Conservation (phyloP, 2,329 filamentous ascomycete species). For the Endoconidiophora laricicola region DNA sequence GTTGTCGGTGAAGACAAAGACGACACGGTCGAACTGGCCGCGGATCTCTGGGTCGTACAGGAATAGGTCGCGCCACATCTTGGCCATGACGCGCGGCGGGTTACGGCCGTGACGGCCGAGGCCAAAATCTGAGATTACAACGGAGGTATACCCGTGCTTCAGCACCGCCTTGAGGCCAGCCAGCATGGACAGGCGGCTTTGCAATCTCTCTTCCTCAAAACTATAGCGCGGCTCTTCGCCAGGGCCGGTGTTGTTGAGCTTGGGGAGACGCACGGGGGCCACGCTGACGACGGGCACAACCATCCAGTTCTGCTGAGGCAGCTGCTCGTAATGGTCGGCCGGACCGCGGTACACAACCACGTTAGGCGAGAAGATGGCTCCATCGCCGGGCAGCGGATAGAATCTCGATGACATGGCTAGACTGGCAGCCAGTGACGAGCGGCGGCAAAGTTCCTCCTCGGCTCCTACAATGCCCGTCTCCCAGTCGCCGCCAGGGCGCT, state of each 20-base stretch:
- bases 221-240: constrained; percentile 38
- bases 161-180: constrained; percentile 54
- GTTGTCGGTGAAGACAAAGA: constrained; percentile 47
- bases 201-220: constrained; percentile 52
- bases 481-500: constrained; percentile 65
- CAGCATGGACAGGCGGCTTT: constrained; percentile 58
- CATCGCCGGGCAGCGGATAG: constrained; percentile 55
- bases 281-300: constrained; percentile 58
- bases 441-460: constrained; percentile 53
- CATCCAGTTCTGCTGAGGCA: constrained; percentile 34
- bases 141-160: constrained; percentile 36
- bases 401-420: constrained; percentile 38
- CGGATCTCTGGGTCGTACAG: constrained; percentile 45
- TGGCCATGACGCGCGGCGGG: constrained; percentile 45
- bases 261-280: constrained; percentile 54
- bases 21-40: constrained; percentile 43
- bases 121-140: constrained; percentile 49
- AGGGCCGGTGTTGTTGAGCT: constrained; percentile 38
- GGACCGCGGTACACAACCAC: constrained; percentile 60
- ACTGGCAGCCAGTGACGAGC: constrained; percentile 56
- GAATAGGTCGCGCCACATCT: constrained; percentile 49
- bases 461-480: constrained; percentile 39
- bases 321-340: constrained; percentile 45
- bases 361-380: constrained; percentile 51
- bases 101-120: constrained; percentile 48